Base-by-base conservation (phyloP, 73 alveolate genomes). In the Paramecium sexaurelia region DNA sequence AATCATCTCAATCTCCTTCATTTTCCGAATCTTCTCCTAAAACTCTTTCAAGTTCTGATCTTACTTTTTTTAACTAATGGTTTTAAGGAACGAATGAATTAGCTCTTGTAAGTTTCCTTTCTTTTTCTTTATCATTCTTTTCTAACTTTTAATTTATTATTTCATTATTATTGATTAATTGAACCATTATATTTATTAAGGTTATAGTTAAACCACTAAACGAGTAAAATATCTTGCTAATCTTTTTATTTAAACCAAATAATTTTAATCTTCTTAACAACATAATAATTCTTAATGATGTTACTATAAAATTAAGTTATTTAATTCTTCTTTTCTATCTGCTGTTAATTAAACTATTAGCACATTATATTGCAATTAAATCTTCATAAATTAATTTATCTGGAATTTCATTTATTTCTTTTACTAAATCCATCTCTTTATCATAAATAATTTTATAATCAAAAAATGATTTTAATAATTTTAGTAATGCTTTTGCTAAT, bases 211-310 rank as follows among this genome's bases (percentile, higher is more conserved):
- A 33, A 9, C 90, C 90, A 43, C 90, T 39, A n/a, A 24, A 39
- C 10, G 90, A 39, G 8, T 78, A 78, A 41, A 45, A 41, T 39
- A 78, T 78, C 22, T 45, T 39, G 71, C 75, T 78, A 0, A 78
- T 78, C 13, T 78, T 13, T 78, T 26, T 37, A 78, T 78, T 39
- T 20, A 78, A 41, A 20, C 73, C 73, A 24, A 78, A 78, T 11
- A 78, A 41, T 78, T 78, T 78, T 41, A 78, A 45, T 41, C 90
- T 39, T 78, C 90, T 78, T 8, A 78, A 40, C 9, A 78, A 45
- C 90, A 78, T 78, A 10, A 78, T 15, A 40, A 78, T 78, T 78
- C 90, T 32, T 19, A 78, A 15, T 2, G 36, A 29, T 19, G 90
- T 41, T 10, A 45, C 73, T 41, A 78, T 39, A 40, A 78, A 78